Evolutionary conservation across 208 protist species (phyloP).

Genomic region (Wallacemonas sp.): DNA sequence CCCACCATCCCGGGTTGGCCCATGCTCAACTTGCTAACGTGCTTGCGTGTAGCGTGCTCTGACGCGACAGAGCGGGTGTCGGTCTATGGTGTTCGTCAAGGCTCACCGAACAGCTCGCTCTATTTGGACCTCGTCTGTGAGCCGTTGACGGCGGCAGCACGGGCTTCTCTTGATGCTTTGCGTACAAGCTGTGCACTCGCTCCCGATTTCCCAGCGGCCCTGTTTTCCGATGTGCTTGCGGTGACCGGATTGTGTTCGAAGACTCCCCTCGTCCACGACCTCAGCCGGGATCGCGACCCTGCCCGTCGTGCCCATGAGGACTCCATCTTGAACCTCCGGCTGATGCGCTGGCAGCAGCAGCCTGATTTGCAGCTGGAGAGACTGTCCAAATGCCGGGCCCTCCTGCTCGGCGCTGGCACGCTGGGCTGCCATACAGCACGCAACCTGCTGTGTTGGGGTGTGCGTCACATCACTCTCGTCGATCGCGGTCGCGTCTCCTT

Average conservation of each 20-base stretch:
- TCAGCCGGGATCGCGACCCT: conserved; percentile 90
- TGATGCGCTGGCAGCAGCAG: conserved; percentile 98
- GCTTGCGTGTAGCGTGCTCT: conserved; percentile 47
- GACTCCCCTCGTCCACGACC: conserved; percentile 41
- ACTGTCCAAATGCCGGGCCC: conserved; percentile 80
- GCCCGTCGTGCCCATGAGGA: conserved; percentile 60
- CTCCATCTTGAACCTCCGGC: conserved; percentile 91
- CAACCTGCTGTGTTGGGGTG: conserved; percentile 96
- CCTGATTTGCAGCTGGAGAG: conserved; percentile 91
- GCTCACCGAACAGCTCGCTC: conserved; percentile 30
- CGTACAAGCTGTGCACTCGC: too few relatives aligned
- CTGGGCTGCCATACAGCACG: conserved; percentile 98
- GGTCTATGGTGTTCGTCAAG: conserved; percentile 51
- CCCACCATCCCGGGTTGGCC: conserved; percentile 35
- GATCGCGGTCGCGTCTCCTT: conserved; percentile 96
- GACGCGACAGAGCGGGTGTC: conserved; percentile 29
- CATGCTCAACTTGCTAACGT: conserved; percentile 59
- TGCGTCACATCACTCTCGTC: conserved; percentile 95
- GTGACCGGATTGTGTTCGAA: conserved; percentile 43
- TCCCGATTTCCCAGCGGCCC: conserved; percentile 1
- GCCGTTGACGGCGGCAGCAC: conserved; percentile 13
- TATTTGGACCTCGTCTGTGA: conserved; percentile 43
- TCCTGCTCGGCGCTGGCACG: conserved; percentile 97
- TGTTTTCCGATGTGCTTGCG: not conserved
- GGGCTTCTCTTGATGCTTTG: not conserved